A percentile compares a stretch with the other conserved stretches of the same genome.
phyloP scores from a whole-genome alignment of 805 yeast species.

The Nakazawaea pomicola region DNA sequence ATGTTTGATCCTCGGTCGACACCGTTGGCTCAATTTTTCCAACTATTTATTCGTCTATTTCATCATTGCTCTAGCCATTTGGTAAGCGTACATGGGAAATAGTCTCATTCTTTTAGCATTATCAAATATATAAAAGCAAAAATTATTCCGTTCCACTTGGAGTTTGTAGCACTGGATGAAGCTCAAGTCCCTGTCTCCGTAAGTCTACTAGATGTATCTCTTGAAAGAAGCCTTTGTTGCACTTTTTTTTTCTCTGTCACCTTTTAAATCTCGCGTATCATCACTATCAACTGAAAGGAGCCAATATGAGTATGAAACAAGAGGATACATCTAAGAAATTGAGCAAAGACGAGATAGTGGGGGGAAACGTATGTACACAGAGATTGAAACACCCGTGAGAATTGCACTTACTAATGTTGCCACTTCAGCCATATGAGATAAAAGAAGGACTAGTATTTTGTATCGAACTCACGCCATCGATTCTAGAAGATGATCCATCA shows the following conservation, averaged over 20 bases:
- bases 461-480: slow-evolving; percentile 51
- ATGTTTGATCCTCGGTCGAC: slow-evolving; percentile 22
- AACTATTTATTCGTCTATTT: neutral
- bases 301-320: neutral
- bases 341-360: slow-evolving; percentile 1
- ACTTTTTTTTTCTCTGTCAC: too few species aligned
- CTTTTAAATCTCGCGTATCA: too few species aligned
- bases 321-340: neutral
- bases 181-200: too few species aligned
- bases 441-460: slow-evolving; percentile 63
- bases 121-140: slow-evolving; percentile 17
- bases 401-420: too few species aligned
- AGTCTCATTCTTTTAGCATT: neutral
- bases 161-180: too few species aligned
- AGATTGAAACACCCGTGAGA: neutral
- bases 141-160: slow-evolving; percentile 43
- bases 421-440: slow-evolving; percentile 34
- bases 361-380: neutral
- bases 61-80: neutral
- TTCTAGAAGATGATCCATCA: slow-evolving; percentile 33
- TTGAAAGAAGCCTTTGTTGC: too few species aligned
- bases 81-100: neutral
- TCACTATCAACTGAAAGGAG: too few species aligned
- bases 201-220: slow-evolving; percentile 22
- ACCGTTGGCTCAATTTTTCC: neutral